Base-by-base conservation (phyloP, 108 stramenopile genomes). In the Nannochloropsis granulata region DNA sequence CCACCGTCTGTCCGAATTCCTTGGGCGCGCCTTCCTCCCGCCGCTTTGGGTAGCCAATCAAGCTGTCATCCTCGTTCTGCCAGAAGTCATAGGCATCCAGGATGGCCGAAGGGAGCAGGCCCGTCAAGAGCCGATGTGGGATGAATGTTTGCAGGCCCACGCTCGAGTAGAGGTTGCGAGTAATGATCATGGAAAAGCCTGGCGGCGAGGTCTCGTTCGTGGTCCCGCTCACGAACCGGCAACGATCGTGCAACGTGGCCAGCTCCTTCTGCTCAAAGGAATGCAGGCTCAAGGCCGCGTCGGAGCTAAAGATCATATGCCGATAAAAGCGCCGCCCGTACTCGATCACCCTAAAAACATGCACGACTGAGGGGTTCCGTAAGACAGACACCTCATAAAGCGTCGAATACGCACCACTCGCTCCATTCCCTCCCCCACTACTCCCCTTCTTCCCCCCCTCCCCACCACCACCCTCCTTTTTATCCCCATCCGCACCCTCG, bases 351-450 rank as follows among this genome's bases (percentile, higher is more conserved):
- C 98, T 95, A 89, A 92, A 99, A 43, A 99, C 91, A 21, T 94
- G 94, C 44, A 99, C 93, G 25, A 92, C 93, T 0, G 96, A 96
- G 34, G 97, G 97, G 78, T 97, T 88, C 83, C 94, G 94, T 84
- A 92, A 94, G 21, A 99, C 94, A 14, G 98, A 91, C 44, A 99
- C 96, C 89, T 99, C 98, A 86, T 98, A 96, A 46, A 98, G 90
- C 12, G 96, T 96, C 21, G 56, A 71, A 11, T 71, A 71, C 56
- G 56, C 56, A 79, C 94, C 94, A 34, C 34, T 34, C 16, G 56
- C n/a, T 71, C 56, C 56, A n/a, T 71, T n/a, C 21, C 56, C n/a
- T 3, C n/a, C 56, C 16, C 56, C 56, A n/a, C 21, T n/a, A 16
- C 56, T n/a, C 7, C n/a, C n/a, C 56, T 11, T 71, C 10, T 71